Conservation (phyloP, 2,329 filamentous ascomycete species). For the Aspergillus transmontanensis region DNA sequence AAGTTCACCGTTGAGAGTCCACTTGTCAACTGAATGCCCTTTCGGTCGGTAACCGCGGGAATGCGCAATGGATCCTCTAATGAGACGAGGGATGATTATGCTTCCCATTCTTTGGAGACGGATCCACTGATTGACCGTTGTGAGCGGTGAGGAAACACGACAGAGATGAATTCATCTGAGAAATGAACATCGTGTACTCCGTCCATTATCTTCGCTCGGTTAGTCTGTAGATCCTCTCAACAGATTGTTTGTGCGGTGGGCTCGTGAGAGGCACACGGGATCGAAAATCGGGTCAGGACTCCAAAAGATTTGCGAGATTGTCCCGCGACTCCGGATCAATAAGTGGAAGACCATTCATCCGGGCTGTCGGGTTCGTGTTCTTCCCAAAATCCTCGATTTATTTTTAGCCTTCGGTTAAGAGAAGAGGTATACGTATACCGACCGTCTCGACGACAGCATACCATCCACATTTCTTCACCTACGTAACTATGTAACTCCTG, state of each 20-base stretch:
- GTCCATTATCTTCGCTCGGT: background rate
- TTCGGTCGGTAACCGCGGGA: background rate
- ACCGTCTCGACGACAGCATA: too few species aligned
- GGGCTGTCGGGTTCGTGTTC: background rate
- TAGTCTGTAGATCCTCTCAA: background rate
- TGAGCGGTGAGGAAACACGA: background rate
- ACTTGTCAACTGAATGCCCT: background rate
- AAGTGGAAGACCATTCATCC: background rate
- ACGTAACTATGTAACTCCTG: background rate
- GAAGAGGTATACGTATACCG: too few species aligned
- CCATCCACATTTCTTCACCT: too few species aligned
- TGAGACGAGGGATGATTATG: background rate
- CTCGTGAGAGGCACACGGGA: background rate
- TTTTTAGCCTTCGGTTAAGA: background rate
- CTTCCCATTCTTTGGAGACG: background rate
- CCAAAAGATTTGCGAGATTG: background rate
- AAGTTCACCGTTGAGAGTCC: background rate
- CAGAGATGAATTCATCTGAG: background rate
- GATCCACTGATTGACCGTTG: constrained; percentile 1
- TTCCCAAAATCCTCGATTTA: background rate
- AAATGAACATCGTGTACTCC: background rate
- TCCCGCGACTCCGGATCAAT: background rate
- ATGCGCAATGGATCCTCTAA: background rate
- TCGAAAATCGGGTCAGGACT: too few species aligned
- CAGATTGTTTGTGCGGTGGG: background rate